A percentile compares a stretch with the other conserved stretches of the same genome.
phyloP scores from a whole-genome alignment of 2,329 filamentous ascomycete species.

The Fragosphaeria purpurea region DNA sequence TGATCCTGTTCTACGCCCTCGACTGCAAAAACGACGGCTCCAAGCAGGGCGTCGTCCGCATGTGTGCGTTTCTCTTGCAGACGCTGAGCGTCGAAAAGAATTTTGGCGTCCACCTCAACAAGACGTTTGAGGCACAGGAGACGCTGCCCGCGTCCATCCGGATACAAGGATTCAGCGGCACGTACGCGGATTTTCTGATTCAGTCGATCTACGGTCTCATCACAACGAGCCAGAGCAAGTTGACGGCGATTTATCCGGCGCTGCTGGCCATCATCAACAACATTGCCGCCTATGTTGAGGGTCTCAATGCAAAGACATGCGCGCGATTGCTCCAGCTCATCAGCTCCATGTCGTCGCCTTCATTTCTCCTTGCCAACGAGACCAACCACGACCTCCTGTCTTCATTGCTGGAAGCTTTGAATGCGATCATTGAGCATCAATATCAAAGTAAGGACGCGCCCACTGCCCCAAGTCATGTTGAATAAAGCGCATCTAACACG shows the following conservation, averaged over 20 bases:
- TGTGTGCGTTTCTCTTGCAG: constrained; percentile 96
- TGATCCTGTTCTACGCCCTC: constrained; percentile 85
- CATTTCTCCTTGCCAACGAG: constrained; percentile 86
- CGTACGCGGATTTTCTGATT: constrained; percentile 88
- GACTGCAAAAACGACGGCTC: constrained; percentile 78
- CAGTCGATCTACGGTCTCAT: constrained; percentile 92
- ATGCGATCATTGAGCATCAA: constrained; percentile 81
- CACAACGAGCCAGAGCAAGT: constrained; percentile 78
- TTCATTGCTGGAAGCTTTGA: constrained; percentile 80
- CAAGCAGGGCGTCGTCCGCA: constrained; percentile 85
- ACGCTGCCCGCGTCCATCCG: constrained; percentile 73
- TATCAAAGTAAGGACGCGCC: constrained; percentile 51
- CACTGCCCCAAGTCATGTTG: no score
- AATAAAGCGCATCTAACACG: no score
- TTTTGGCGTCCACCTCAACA: constrained; percentile 85
- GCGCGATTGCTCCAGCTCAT: constrained; percentile 81
- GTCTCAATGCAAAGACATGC: constrained; percentile 63
- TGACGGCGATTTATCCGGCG: constrained; percentile 86
- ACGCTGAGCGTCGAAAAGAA: constrained; percentile 87
- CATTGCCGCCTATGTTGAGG: constrained; percentile 72
- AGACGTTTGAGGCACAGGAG: constrained; percentile 78
- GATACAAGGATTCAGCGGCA: constrained; percentile 74
- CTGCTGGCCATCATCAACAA: constrained; percentile 90
- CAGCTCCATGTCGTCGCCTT: constrained; percentile 84
- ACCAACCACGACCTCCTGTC: constrained; percentile 74